Base-by-base conservation (phyloP, 2,329 filamentous ascomycete genomes). In the Cadophora malorum region DNA sequence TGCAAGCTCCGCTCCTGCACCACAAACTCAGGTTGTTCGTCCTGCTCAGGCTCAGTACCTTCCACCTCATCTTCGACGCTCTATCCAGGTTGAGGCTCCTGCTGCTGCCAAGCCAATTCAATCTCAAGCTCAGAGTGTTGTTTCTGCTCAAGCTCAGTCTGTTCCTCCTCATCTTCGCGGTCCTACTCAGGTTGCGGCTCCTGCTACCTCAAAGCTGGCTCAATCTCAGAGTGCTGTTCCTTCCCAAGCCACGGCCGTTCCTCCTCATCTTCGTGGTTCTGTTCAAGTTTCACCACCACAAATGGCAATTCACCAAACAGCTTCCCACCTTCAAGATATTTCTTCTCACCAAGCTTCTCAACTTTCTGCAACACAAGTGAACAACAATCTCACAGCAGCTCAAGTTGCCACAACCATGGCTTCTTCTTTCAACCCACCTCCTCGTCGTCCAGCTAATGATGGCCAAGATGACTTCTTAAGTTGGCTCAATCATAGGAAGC, bases 201-300 rank as follows among this genome's bases (percentile, higher is more conserved):
- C 41, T 19, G 16, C 41, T 19, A 12, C 16, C 14, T 45, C 41
- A 3, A 45, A 45, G 16, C 16, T 6, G 41, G 2, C 41, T 45
- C 41, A 45, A 45, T 1, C 1, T 45, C 16, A 45, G 12, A 45
- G 41, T 16, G 12, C 9, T 49, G 45, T 21, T 21, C 45, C 19
- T 21, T 8, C 45, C 45, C 45, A 49, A 49, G 45, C 6, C 16
- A 10, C 10, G 3, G 12, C 19, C n/a, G n/a, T 21, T 49, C 58
- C 47, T 50, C 33, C 47, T 52, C 61, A 50, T 12, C 56, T 59
- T 59, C 56, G 56, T 19, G n/a, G 56, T 33, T n/a, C 33, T 41
- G 19, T 35, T 41, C n/a, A 53, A 8, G 12, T 59, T 21, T 38
- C 33, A 23, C 12, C 21, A 16, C 56, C 33, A 59, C 56, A 59